These are phyloP conservation scores for Eucalyptus polybractea DNA, from an alignment of 345 rosid genomes.

Conservation along the genomic window DNA sequence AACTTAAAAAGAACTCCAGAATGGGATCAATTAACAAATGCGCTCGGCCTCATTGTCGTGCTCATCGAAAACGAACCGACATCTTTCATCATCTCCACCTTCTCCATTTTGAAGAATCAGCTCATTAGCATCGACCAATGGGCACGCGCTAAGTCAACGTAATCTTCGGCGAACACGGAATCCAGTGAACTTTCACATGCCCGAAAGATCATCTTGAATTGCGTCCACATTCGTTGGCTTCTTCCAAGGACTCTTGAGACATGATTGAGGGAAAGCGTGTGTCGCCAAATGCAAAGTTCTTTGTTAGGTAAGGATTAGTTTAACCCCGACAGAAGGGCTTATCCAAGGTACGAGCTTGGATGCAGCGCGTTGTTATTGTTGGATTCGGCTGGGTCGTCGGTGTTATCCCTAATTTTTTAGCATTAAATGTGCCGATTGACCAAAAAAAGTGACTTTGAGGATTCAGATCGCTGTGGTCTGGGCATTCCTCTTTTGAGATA, in stretches of 20 bases:
- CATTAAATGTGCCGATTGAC: not conserved
- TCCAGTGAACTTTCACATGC: not conserved
- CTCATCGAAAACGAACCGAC: not conserved
- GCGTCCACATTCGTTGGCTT: not conserved
- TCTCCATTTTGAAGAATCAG: not conserved
- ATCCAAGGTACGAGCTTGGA: not conserved
- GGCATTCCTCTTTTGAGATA: not conserved
- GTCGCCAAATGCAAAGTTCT: not conserved
- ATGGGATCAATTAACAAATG: not conserved
- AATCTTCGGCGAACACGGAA: not conserved
- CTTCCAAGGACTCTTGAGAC: not conserved
- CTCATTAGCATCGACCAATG: not conserved
- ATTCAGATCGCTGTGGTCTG: not conserved
- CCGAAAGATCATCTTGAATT: not conserved
- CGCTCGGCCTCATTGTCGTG: not conserved
- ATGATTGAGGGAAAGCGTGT: not conserved
- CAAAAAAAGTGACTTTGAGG: not conserved
- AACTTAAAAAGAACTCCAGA: not conserved
- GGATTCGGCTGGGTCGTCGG: not conserved
- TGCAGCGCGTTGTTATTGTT: not conserved
- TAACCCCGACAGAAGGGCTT: not conserved
- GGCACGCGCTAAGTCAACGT: not conserved
- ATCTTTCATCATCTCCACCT: not conserved
- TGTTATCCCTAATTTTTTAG: not conserved
- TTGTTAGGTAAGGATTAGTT: not conserved